Evolutionary conservation across 768 basidiomycete species (phyloP).

Genomic region (Mycena capillaripes): DNA sequence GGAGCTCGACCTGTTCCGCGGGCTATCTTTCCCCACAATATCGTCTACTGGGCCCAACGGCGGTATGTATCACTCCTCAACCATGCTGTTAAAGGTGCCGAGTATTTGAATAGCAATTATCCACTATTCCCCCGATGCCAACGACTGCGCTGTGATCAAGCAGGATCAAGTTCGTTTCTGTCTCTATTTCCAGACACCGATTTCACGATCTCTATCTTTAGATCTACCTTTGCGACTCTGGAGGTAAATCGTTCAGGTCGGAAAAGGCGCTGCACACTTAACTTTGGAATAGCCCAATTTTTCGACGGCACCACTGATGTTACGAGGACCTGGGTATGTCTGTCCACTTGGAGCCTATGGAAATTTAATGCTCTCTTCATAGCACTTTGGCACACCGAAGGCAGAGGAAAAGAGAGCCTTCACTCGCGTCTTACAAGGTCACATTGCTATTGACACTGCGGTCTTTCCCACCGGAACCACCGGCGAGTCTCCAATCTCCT

Average conservation of each 20-base stretch:
- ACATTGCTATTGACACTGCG: slow-evolving; percentile 89
- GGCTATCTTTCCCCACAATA: slow-evolving; percentile 93
- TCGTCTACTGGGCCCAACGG: slow-evolving; percentile 94
- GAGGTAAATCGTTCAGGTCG: slow-evolving; percentile 62
- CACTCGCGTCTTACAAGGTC: slow-evolving; percentile 92
- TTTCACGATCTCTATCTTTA: slow-evolving; percentile 36
- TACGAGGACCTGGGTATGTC: slow-evolving; percentile 85
- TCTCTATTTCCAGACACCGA: not conserved
- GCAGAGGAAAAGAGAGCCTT: slow-evolving; percentile 89
- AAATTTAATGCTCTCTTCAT: not conserved
- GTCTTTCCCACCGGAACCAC: slow-evolving; percentile 88
- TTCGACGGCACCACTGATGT: slow-evolving; percentile 96
- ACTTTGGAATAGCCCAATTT: slow-evolving; percentile 72
- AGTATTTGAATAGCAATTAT: slow-evolving; percentile 78
- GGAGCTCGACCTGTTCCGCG: slow-evolving; percentile 84
- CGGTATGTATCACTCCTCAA: slow-evolving; percentile 62
- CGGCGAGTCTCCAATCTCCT: slow-evolving; percentile 57
- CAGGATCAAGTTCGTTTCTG: slow-evolving; percentile 71
- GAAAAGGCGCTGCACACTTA: slow-evolving; percentile 4
- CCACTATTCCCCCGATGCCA: slow-evolving; percentile 88
- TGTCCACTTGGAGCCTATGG: not conserved
- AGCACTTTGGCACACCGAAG: slow-evolving; percentile 93
- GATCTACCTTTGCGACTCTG: slow-evolving; percentile 80
- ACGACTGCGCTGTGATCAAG: slow-evolving; percentile 79
- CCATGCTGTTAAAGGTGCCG: not conserved